These are phyloP conservation scores for Prunus kanzakura DNA, from an alignment of 306 rosid genomes.

Conservation along the genomic window DNA sequence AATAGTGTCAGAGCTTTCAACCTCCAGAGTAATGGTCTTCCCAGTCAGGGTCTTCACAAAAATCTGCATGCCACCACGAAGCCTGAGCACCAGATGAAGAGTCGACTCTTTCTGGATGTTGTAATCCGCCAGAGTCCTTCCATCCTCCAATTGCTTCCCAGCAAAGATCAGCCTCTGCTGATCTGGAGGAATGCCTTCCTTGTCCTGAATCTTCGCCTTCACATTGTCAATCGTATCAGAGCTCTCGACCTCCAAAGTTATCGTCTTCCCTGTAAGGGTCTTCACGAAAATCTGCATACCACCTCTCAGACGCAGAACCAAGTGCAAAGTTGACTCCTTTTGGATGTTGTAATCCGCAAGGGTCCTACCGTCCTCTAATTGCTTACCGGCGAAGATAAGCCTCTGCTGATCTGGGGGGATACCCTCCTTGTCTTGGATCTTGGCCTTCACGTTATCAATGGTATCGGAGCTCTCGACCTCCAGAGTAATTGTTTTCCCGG, in stretches of 20 bases:
- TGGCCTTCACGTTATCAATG: slow-evolving; percentile 40
- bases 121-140: slow-evolving; percentile 44
- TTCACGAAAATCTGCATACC: slow-evolving; percentile 45
- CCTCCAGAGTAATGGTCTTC: slow-evolving; percentile 25
- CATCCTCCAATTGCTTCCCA: slow-evolving; percentile 48
- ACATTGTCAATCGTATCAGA: slow-evolving; percentile 35
- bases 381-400: slow-evolving; percentile 38
- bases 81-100: slow-evolving; percentile 27
- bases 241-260: slow-evolving; percentile 39
- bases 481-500: slow-evolving; percentile 38
- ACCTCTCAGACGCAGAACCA: slow-evolving; percentile 37
- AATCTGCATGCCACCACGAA: slow-evolving; percentile 28
- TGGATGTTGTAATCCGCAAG: slow-evolving; percentile 45
- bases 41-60: slow-evolving; percentile 26
- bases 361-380: slow-evolving; percentile 41
- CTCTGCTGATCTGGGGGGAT: slow-evolving; percentile 45
- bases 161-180: slow-evolving; percentile 48
- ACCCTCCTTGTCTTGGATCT: slow-evolving; percentile 49
- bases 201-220: slow-evolving; percentile 41
- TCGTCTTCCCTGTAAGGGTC: slow-evolving; percentile 38
- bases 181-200: slow-evolving; percentile 46
- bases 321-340: slow-evolving; percentile 34
- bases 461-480: slow-evolving; percentile 46
- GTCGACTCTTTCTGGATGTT: slow-evolving; percentile 51
- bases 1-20: slow-evolving; percentile 23